Conservation (phyloP, 2,329 filamentous ascomycete species). For the Didymella sp. region DNA sequence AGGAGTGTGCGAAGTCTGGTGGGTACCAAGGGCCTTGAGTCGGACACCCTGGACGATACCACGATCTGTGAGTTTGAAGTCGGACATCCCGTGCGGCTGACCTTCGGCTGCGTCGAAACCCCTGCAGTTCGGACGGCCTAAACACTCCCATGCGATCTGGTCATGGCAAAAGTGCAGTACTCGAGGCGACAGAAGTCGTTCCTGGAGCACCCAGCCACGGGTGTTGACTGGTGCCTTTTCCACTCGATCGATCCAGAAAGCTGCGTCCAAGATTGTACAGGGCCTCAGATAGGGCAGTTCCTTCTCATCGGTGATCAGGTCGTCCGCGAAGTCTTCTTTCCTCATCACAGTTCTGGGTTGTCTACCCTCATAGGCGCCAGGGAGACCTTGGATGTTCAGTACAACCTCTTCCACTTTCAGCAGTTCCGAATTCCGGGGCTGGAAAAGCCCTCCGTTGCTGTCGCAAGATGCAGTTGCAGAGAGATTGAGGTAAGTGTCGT, state of each 20-base stretch:
- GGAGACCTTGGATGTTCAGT: not conserved
- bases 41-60: no score
- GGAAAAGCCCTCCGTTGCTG: not conserved
- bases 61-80: no score
- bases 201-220: conserved; percentile 20
- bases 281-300: not conserved
- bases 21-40: no score
- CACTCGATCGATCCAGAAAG: not conserved
- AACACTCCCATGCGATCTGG: conserved; percentile 30
- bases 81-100: not conserved
- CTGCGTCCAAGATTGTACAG: not conserved
- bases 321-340: no score
- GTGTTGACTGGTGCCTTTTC: not conserved
- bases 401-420: not conserved
- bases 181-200: conserved; percentile 20
- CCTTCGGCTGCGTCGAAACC: not conserved
- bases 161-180: conserved; percentile 18
- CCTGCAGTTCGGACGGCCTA: not conserved
- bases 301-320: no score
- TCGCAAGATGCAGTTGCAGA: not conserved
- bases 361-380: not conserved
- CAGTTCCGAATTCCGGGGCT: not conserved
- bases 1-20: no score
- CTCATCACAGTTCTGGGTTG: no score
- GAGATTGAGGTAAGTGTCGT: not conserved